Conservation (phyloP, 768 basidiomycete genomes). For the Chiua virens region DNA sequence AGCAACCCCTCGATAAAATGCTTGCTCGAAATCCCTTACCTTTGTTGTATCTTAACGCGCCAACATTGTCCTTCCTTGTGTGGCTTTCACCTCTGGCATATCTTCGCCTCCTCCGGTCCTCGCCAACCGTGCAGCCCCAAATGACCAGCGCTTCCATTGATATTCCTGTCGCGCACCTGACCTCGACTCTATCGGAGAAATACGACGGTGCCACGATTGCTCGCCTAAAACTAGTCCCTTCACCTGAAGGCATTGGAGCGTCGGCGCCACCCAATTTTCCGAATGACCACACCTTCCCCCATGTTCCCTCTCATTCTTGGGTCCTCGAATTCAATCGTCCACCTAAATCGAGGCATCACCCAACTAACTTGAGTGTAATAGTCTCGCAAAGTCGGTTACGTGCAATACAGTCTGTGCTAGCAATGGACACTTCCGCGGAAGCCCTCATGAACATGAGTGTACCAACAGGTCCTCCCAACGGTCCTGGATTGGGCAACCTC, state of each 20-base stretch:
- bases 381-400: slow-evolving; percentile 74
- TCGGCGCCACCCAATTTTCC: slow-evolving; percentile 14
- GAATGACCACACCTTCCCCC: slow-evolving; percentile 27
- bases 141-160: slow-evolving; percentile 36
- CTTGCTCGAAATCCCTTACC: slow-evolving; percentile 57
- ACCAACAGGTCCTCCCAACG: slow-evolving; percentile 9
- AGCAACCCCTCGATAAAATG: slow-evolving; percentile 66
- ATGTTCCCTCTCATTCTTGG: slow-evolving; percentile 46
- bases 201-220: slow-evolving; percentile 56
- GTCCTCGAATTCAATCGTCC: slow-evolving; percentile 67
- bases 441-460: slow-evolving; percentile 25
- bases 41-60: slow-evolving; percentile 66
- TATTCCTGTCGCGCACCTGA: slow-evolving; percentile 51
- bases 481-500: slow-evolving; percentile 21
- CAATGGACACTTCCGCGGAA: slow-evolving; percentile 24
- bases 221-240: slow-evolving; percentile 44
- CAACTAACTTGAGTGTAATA: slow-evolving; percentile 54
- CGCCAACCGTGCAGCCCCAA: slow-evolving; percentile 17
- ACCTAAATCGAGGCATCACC: slow-evolving; percentile 34
- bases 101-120: slow-evolving; percentile 53
- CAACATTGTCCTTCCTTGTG: slow-evolving; percentile 70
- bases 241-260: slow-evolving; percentile 16
- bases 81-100: slow-evolving; percentile 71
- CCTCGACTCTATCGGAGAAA: slow-evolving; percentile 39
- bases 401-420: slow-evolving; percentile 69